Conservation (phyloP, 208 protist species). For the Porcisia hertigi region DNA sequence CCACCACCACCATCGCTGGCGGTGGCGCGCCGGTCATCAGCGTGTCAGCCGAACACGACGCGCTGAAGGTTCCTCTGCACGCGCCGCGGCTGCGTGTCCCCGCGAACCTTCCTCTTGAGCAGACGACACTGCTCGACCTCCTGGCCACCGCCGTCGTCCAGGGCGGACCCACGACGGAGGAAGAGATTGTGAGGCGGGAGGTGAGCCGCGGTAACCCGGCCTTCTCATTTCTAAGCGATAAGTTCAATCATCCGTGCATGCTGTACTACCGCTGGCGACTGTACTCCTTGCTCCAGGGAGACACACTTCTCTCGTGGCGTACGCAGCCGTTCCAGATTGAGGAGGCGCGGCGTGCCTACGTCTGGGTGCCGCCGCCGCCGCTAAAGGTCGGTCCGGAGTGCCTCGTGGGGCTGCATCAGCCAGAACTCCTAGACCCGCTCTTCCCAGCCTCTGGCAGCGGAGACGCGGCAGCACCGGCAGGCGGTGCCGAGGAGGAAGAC, state of each 20-base stretch:
- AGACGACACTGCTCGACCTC: constrained; percentile 67
- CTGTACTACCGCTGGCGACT: constrained; percentile 89
- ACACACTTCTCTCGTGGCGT: constrained; percentile 65
- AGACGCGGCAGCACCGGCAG: neutral
- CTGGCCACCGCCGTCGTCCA: constrained; percentile 61
- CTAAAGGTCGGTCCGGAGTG: constrained; percentile 47
- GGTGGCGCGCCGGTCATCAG: neutral
- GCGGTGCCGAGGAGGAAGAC: constrained; percentile 5
- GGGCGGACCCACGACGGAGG: constrained; percentile 76
- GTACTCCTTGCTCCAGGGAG: constrained; percentile 83
- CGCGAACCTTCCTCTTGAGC: constrained; percentile 52
- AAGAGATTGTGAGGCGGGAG: constrained; percentile 77
- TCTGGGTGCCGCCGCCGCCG: constrained; percentile 70
- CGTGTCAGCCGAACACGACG: constrained; percentile 10
- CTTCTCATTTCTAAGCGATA: constrained; percentile 66
- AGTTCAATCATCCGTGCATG: constrained; percentile 55
- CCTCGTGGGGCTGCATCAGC: constrained; percentile 30
- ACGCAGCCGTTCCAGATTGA: constrained; percentile 80
- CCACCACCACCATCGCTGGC: too few relatives aligned
- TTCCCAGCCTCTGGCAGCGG: neutral
- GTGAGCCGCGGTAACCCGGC: constrained; percentile 41
- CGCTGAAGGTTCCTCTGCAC: constrained; percentile 19
- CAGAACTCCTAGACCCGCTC: constrained; percentile 3
- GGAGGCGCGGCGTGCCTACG: constrained; percentile 47
- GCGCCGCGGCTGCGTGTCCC: constrained; percentile 34